phyloP scores from a whole-genome alignment of 768 basidiomycete species.

The Gautieria morchelliformis region DNA sequence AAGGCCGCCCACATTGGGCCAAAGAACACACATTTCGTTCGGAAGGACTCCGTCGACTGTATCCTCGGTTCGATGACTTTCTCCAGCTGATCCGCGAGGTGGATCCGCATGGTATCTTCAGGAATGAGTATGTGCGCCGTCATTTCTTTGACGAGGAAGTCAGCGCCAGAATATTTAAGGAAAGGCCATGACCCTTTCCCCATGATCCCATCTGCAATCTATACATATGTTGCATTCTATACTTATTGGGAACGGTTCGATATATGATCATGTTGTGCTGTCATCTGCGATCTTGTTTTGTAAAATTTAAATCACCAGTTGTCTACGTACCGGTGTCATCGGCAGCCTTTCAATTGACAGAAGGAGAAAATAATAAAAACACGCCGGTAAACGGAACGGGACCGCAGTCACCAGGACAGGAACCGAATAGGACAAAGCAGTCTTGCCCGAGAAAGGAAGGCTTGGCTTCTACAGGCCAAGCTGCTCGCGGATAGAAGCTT shows the following conservation, averaged over 20 bases:
- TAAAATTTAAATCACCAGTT: not conserved
- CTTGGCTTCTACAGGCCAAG: conserved; percentile 52
- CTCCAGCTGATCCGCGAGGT: conserved; percentile 51
- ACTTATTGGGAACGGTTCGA: not conserved
- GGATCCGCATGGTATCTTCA: conserved; percentile 71
- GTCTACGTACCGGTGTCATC: not conserved
- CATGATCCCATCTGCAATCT: not conserved
- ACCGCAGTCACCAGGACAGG: not conserved
- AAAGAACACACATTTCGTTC: conserved; percentile 79
- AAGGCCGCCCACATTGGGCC: conserved; percentile 93
- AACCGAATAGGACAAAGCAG: not conserved
- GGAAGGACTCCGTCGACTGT: conserved; percentile 50
- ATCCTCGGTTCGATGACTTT: conserved; percentile 81
- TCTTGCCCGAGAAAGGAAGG: not conserved
- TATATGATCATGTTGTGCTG: not conserved
- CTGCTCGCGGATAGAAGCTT: conserved; percentile 76
- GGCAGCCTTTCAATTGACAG: not conserved
- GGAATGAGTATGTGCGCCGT: conserved; percentile 82
- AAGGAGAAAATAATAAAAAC: not conserved
- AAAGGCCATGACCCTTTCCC: conserved; percentile 13
- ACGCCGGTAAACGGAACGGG: not conserved
- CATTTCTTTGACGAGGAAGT: conserved; percentile 65
- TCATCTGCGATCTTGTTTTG: not conserved
- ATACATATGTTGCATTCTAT: not conserved
- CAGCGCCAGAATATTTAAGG: conserved; percentile 40